Percentiles rank a stretch among this genome's conserved stretches.
phyloP scores from a whole-genome alignment of 352 stramenopile genomes.

The Pythium utonaiense region DNA sequence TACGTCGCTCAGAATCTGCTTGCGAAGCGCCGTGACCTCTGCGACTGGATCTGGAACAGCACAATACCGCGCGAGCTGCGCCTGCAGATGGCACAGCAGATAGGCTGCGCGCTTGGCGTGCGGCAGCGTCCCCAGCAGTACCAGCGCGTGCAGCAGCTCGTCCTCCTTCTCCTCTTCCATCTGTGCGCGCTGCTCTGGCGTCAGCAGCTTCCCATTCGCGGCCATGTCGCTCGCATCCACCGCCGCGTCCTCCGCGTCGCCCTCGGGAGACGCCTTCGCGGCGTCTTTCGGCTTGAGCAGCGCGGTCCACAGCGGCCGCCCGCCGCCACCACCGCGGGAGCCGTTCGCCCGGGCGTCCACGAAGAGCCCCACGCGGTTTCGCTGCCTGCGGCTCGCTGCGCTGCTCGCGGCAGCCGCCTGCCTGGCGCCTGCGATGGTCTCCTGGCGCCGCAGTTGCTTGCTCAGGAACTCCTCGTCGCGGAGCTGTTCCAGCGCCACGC shows the following conservation, averaged over 20 bases:
- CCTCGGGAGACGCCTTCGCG: constrained; percentile 11
- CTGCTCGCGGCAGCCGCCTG: constrained; percentile 5
- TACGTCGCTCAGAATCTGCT: constrained; percentile 56
- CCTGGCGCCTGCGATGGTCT: constrained; percentile 38
- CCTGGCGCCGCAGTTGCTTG: constrained; percentile 60
- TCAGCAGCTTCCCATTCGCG: background rate
- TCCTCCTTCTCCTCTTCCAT: constrained; percentile 24
- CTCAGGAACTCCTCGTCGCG: constrained; percentile 63
- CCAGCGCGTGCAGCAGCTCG: constrained; percentile 46
- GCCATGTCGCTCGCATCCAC: constrained; percentile 8
- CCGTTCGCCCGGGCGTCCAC: constrained; percentile 32
- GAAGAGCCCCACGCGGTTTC: constrained; percentile 13
- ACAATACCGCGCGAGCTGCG: constrained; percentile 35
- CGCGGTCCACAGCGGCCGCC: constrained; percentile 13
- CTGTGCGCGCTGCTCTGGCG: background rate
- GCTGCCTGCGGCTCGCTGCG: constrained; percentile 2
- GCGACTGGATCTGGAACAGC: constrained; percentile 54
- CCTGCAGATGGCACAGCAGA: constrained; percentile 47
- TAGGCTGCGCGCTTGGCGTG: constrained; percentile 38
- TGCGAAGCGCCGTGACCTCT: constrained; percentile 44
- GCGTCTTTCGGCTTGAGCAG: constrained; percentile 12
- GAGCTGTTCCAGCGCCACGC: constrained; percentile 58
- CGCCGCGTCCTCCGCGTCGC: constrained; percentile 25
- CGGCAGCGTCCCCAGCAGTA: constrained; percentile 45
- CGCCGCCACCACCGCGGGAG: constrained; percentile 6